Evolutionary conservation across 2,329 filamentous ascomycete species (phyloP), one percentile per base, ranked within the genome.

Genomic region (Cercospora beticola): DNA sequence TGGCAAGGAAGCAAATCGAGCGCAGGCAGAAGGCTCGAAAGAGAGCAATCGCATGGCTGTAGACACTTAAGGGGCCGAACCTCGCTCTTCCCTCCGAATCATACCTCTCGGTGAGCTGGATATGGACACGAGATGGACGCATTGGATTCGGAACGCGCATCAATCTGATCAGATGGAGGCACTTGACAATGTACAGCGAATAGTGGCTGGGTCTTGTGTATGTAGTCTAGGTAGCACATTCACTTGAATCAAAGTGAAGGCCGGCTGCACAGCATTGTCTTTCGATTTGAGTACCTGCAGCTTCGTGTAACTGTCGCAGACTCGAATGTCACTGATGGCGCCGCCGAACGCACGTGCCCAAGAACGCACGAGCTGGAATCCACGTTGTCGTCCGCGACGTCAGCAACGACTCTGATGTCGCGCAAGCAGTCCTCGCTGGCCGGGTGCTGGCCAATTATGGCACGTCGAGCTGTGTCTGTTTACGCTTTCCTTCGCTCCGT

Each of bases 261-360:
- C 18, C n/a, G n/a, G 56, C 56, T 21, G 56, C 31, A 59, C 56
- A 59, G 56, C 56, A 59, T 59, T 36, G 56, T 36, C 28, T 23
- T 59, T 36, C 56, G n/a, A 59, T 36, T 31, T 31, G 28, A 59
- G 56, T 59, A 59, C 56, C 28, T 59, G 56, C 56, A 59, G 28
- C 28, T 59, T 36, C 28, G 28, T 59, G 56, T 59, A 21, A 59
- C 56, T 23, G 56, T 59, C 56, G n/a, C 56, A 16, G 56, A 31
- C 12, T 58, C 16, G 18, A 18, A 21, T 59, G 56, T 59, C 56
- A 33, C 56, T 59, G 28, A 59, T 33, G 56, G 56, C 56, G 56
- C 31, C 56, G 54, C 23, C 54, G n/a, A 18, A 59, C 56, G 56
- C 56, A 59, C 56, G 56, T 59, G 56, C 56, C 28, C 56, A 59